Conservation (phyloP, 495 filamentous ascomycete genomes). For the Trichoderma reesei region DNA sequence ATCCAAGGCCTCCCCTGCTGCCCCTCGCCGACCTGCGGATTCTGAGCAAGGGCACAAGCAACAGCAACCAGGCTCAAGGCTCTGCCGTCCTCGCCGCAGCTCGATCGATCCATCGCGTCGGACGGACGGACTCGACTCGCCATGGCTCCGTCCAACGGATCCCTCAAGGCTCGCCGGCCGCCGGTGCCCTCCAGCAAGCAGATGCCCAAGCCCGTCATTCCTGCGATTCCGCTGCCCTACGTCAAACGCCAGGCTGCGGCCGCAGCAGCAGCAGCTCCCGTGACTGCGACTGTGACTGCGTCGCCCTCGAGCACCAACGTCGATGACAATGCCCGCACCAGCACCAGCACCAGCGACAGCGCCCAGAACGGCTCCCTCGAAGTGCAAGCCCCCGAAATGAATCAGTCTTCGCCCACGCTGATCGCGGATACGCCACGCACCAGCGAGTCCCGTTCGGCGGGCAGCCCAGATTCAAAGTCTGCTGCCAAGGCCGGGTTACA, state of each 20-base stretch:
- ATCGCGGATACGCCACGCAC: background rate
- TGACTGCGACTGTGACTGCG: background rate
- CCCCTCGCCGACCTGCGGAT: conserved; percentile 9
- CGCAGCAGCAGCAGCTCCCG: conserved; percentile 8
- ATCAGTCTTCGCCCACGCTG: background rate
- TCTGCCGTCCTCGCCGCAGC: background rate
- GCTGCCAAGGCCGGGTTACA: background rate
- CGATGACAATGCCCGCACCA: background rate
- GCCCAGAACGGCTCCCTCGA: background rate
- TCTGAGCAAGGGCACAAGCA: background rate
- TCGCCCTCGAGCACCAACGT: background rate
- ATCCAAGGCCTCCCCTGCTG: conserved; percentile 6
- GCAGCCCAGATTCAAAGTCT: background rate
- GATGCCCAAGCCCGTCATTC: conserved; percentile 1
- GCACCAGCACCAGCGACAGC: background rate
- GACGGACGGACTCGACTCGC: background rate
- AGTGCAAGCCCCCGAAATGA: background rate
- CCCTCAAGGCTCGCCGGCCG: background rate
- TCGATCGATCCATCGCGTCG: background rate
- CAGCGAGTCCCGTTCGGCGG: background rate
- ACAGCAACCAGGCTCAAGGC: background rate
- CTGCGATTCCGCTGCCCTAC: conserved; percentile 11
- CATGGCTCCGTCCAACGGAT: conserved; percentile 9
- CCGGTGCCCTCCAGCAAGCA: background rate
- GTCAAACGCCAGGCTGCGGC: conserved; percentile 10